These are phyloP conservation scores for Byssoonygena ceratinophila DNA, from an alignment of 2,329 filamentous ascomycete species.

Conservation along the genomic window DNA sequence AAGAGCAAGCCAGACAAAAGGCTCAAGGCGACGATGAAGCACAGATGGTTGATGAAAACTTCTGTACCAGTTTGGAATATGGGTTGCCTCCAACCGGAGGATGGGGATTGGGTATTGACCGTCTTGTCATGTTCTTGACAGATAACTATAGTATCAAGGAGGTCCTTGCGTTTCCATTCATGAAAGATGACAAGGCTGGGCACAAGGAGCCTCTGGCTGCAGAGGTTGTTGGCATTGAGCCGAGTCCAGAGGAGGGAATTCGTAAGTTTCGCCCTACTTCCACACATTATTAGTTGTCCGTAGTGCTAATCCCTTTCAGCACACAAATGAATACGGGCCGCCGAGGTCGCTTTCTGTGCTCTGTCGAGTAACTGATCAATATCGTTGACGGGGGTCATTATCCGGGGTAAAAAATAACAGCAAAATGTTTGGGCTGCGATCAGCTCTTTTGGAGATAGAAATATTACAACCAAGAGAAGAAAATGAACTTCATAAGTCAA, in stretches of 20 bases:
- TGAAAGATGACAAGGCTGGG: slow-evolving; percentile 68
- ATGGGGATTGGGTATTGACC: slow-evolving; percentile 93
- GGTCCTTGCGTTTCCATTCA: slow-evolving; percentile 91
- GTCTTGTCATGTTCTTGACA: slow-evolving; percentile 89
- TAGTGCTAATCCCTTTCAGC: slow-evolving; percentile 8
- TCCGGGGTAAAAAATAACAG: not conserved
- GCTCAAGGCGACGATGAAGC: slow-evolving; percentile 95
- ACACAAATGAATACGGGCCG: slow-evolving; percentile 13
- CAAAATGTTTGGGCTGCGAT: not conserved
- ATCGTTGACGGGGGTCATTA: not conserved
- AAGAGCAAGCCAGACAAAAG: slow-evolving; percentile 94
- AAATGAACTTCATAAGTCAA: not conserved
- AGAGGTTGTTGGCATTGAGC: slow-evolving; percentile 52
- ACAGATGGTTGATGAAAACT: slow-evolving; percentile 90
- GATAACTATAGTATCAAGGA: slow-evolving; percentile 95
- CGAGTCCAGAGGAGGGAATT: slow-evolving; percentile 52
- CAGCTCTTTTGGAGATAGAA: not conserved
- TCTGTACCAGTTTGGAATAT: slow-evolving; percentile 81
- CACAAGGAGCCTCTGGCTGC: slow-evolving; percentile 42
- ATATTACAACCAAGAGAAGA: slow-evolving; percentile 1
- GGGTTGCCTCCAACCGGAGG: slow-evolving; percentile 88
- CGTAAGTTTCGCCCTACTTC: slow-evolving; percentile 29
- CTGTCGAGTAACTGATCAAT: not conserved
- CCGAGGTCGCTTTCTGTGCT: not conserved
- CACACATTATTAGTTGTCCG: not conserved